phyloP scores from a whole-genome alignment of 306 rosid genomes.

The Glycyrrhiza uralensis region DNA sequence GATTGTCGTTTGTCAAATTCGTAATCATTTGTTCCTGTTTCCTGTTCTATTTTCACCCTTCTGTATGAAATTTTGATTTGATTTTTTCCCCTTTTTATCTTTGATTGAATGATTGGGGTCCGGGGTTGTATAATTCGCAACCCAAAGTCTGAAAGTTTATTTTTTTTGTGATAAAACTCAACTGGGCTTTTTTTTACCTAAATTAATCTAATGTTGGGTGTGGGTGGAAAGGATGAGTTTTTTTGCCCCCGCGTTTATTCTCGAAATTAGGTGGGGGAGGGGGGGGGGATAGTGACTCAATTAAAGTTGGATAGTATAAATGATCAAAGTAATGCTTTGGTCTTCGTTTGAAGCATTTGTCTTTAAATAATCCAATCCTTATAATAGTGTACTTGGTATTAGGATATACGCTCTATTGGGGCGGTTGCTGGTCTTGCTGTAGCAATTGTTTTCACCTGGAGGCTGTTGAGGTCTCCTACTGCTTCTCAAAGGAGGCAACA shows the following conservation, averaged over 20 bases:
- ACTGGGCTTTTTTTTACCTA: background rate
- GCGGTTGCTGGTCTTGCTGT: slow-evolving; percentile 89
- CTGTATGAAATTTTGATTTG: background rate
- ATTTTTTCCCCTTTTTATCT: background rate
- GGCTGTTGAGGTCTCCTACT: slow-evolving; percentile 73
- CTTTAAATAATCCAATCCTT: background rate
- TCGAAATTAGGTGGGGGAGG: too few species aligned
- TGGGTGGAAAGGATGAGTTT: slow-evolving; percentile 9
- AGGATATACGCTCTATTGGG: slow-evolving; percentile 80
- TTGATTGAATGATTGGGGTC: slow-evolving; percentile 9
- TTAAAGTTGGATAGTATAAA: background rate
- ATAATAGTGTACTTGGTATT: slow-evolving; percentile 29
- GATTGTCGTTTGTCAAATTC: background rate
- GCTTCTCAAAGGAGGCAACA: slow-evolving; percentile 63
- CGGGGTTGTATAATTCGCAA: background rate
- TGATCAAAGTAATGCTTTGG: slow-evolving; percentile 1
- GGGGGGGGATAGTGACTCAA: background rate
- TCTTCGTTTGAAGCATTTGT: slow-evolving; percentile 11
- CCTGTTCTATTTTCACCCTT: background rate
- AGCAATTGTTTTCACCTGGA: slow-evolving; percentile 86
- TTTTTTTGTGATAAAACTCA: slow-evolving; percentile 3
- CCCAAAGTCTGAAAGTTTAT: background rate
- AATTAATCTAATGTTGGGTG: slow-evolving; percentile 7
- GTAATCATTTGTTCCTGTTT: background rate
- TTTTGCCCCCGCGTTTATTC: background rate